Evolutionary conservation across 2,329 filamentous ascomycete species (phyloP), one percentile per base, ranked within the genome.

Genomic region (Capronia americana): DNA sequence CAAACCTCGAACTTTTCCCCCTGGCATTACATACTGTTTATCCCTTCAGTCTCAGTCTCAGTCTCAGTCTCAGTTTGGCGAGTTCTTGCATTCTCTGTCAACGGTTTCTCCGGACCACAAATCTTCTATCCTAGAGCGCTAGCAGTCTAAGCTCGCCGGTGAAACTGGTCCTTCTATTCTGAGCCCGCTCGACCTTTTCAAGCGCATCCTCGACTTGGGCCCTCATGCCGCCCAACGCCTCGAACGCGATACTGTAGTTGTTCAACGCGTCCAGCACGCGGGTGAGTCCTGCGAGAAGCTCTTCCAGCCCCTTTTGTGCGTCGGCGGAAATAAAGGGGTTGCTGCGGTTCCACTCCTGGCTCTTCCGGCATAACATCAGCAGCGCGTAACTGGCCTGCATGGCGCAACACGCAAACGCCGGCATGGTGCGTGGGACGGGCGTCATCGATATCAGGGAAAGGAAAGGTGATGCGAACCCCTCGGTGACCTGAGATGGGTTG

Each of bases 341-440:
- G 50, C 50, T 34, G 57, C 57, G 34, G 17, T 61, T 48, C 57
- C 50, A 48, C 28, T 65, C 63, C 10, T 48, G 57, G 34, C 63
- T 61, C 38, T 55, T 56, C 24, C 53, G 57, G 46, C 63, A 65
- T 23, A 65, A n/a, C n/a, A 46, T 65, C 32, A 65, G 53, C n/a
- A 65, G 57, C 4, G 63, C 53, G 41, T 65, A 65, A 30, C 63
- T 48, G 53, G 34, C 51, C 23, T 65, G 63, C 63, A 65, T 65
- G 34, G 63, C 63, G 30, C 63, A 65, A 28, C 63, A 65, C 38
- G 63, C 63, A 51, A 65, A 65, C 4, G 57, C 38, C 0, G 63
- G 63, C 63, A 65, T 65, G 8, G 63, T 65, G 11, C 63, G 50
- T 20, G 63, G 63, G 8, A 53, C 51, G 17, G 50, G 41, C 10